These are phyloP conservation scores for Kwoniella europaea DNA, from an alignment of 768 basidiomycete species.

Conservation along the genomic window DNA sequence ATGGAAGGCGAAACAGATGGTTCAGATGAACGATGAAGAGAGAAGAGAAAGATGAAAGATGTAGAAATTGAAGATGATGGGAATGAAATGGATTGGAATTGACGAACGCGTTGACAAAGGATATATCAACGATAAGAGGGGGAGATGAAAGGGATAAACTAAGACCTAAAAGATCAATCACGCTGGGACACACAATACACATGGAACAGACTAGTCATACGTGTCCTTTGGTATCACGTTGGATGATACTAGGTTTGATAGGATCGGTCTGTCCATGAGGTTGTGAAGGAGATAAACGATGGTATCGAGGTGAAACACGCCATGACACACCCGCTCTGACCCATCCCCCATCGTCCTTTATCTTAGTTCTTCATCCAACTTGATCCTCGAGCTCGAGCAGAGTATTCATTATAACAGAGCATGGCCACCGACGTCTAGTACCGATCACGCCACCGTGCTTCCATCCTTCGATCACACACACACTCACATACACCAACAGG, in stretches of 20 bases:
- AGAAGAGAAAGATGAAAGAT: not conserved
- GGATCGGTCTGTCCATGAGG: not conserved
- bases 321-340: slow-evolving; percentile 4
- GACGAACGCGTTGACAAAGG: slow-evolving; percentile 15
- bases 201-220: not conserved
- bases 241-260: not conserved
- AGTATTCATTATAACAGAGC: not conserved
- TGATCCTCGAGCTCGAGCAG: not conserved
- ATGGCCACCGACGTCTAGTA: not conserved
- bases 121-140: not conserved
- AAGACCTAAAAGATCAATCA: not conserved
- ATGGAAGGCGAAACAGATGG: not conserved
- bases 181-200: not conserved
- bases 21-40: not conserved
- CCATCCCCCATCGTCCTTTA: not conserved
- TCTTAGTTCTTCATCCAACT: not conserved
- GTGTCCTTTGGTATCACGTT: slow-evolving; percentile 7
- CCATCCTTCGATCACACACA: not conserved
- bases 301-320: slow-evolving; percentile 14
- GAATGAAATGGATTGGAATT: not conserved
- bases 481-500: not conserved
- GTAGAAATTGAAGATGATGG: not conserved
- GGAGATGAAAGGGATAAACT: slow-evolving; percentile 2
- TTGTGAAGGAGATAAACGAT: not conserved
- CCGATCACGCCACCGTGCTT: not conserved